Percentiles rank a stretch among this genome's conserved stretches.
phyloP scores from a whole-genome alignment of 208 protist species.

The Trypanosoma conorhini region DNA sequence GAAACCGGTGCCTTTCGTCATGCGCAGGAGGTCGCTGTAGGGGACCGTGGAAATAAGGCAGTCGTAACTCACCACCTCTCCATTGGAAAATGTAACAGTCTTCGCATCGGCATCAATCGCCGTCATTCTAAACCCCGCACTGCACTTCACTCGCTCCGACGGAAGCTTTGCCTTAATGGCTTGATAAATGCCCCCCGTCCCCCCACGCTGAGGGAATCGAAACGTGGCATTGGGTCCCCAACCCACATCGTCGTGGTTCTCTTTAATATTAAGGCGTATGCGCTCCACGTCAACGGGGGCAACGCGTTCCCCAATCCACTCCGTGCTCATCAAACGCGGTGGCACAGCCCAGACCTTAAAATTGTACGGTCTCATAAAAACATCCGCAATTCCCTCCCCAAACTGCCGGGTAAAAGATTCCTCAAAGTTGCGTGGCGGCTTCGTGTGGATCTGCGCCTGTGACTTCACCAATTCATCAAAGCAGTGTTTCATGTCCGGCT shows the following conservation, averaged over 20 bases:
- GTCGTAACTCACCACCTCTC: slow-evolving; percentile 47
- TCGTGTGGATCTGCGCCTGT: slow-evolving; percentile 23
- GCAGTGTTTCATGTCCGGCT: slow-evolving; percentile 39
- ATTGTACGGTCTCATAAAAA: slow-evolving; percentile 86
- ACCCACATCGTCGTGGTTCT: slow-evolving; percentile 51
- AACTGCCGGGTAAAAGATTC: slow-evolving; percentile 64
- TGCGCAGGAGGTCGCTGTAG: slow-evolving; percentile 48
- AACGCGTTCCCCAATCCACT: slow-evolving; percentile 82
- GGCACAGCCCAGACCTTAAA: slow-evolving; percentile 85
- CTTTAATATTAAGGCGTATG: slow-evolving; percentile 54
- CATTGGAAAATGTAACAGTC: slow-evolving; percentile 36
- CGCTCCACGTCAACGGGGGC: slow-evolving; percentile 56
- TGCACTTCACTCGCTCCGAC: slow-evolving; percentile 34
- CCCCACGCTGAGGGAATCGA: slow-evolving; percentile 62
- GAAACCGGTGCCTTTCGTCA: slow-evolving; percentile 19
- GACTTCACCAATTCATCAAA: slow-evolving; percentile 50
- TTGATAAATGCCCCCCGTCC: slow-evolving; percentile 71
- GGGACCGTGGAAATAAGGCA: slow-evolving; percentile 56
- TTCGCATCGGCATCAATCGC: slow-evolving; percentile 43
- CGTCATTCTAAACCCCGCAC: slow-evolving; percentile 26
- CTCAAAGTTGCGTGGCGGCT: slow-evolving; percentile 48
- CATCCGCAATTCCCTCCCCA: slow-evolving; percentile 52
- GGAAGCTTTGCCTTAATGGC: slow-evolving; percentile 44
- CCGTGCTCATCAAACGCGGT: slow-evolving; percentile 52
- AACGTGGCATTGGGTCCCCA: slow-evolving; percentile 86